Base-by-base conservation (phyloP, 345 rosid species). In the Populus alba region DNA sequence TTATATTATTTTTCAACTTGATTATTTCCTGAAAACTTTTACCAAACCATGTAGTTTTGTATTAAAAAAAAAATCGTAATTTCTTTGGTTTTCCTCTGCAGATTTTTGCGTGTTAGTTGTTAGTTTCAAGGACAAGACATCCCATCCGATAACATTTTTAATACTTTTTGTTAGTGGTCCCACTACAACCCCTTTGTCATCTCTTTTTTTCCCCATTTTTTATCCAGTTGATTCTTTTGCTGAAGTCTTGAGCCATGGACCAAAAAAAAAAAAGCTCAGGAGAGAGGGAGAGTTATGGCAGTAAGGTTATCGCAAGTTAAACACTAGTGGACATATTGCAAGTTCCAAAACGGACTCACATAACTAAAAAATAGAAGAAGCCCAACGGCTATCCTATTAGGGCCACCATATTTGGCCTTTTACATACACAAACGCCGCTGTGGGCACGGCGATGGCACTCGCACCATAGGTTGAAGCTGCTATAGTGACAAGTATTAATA, bases 371-470 rank as follows among this genome's bases (percentile, higher is more conserved):
- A 22, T 0, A 33, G 4, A 33, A 33, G 5, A 70, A 47, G 8
- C 38, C 67, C 51, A 39, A 73, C 68, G 70, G 70, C 70, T 41
- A 41, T 65, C 8, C 41, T 35, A 12, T 38, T 16, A 51, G 33
- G 39, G 7, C 13, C 45, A 37, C 70, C 75, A 17, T 63, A 61
- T 49, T 17, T 7, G 55, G 55, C 38, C 77, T 29, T 29, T 62
- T 77, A 76, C 65, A 37, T 29, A 29, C 43, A 57, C 41, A 72
- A 78, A 61, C 78, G 63, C 82, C 80, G 77, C 80, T 75, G 55
- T 49, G 7, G 66, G 80, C 68, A 83, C 81, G 83, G 74, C 78
- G 72, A 55, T 59, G 66, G 59, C 80, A 39, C 74, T 59, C 72
- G 49, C 77, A 11, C 49, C 81, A 57, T 20, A 3, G 70, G 66